Conservation (phyloP, 441 rosid species). For the Euphorbia schlechtendalii region DNA sequence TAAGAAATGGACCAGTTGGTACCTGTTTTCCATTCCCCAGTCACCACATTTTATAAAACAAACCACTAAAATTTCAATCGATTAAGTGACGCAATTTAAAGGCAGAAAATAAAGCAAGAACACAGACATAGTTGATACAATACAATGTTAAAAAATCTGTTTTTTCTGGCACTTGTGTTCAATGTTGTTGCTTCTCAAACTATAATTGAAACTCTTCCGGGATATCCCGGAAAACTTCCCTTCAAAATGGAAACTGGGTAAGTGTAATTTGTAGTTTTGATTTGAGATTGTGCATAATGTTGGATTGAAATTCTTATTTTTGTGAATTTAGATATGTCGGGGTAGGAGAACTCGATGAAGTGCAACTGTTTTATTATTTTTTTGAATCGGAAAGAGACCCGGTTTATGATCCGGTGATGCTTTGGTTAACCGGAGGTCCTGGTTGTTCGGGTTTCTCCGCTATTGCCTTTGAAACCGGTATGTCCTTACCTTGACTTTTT, state of each 20-base stretch:
- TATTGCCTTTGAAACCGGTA: conserved; percentile 20
- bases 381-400: conserved; percentile 19
- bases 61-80: too few species aligned
- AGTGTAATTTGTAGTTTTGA: neutral
- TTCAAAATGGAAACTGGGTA: conserved; percentile 16
- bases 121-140: neutral
- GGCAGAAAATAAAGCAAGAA: too few species aligned
- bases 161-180: neutral
- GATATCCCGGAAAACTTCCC: conserved; percentile 8
- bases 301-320: too few species aligned
- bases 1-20: neutral
- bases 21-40: too few species aligned
- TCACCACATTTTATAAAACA: too few species aligned
- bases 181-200: conserved; percentile 7
- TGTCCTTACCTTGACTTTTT: neutral
- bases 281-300: too few species aligned
- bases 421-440: conserved; percentile 27
- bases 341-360: conserved; percentile 12
- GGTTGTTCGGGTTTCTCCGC: conserved; percentile 21
- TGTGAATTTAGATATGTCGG: conserved; percentile 4
- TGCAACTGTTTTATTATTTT: conserved; percentile 17
- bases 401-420: conserved; percentile 18
- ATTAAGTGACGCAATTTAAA: too few species aligned
- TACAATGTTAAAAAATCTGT: neutral
- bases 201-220: conserved; percentile 5